phyloP scores from a whole-genome alignment of 768 basidiomycete genomes.

The Cystobasidium ongulense region DNA sequence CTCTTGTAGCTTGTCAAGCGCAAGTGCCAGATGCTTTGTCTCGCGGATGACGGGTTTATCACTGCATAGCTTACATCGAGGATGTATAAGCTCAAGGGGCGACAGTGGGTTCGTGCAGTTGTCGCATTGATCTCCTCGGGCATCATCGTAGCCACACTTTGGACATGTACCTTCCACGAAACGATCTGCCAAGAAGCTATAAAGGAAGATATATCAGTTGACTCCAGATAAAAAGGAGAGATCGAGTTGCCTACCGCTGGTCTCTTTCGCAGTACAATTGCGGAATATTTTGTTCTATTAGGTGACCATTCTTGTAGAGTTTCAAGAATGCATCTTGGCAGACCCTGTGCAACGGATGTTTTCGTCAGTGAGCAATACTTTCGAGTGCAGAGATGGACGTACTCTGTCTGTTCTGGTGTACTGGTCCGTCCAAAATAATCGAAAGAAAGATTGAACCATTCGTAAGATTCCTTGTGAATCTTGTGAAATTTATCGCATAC shows the following conservation, averaged over 20 bases:
- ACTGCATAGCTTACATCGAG: conserved; percentile 82
- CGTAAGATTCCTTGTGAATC: conserved; percentile 83
- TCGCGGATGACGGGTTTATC: conserved; percentile 64
- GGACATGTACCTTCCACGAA: conserved; percentile 98
- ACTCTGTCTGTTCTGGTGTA: conserved; percentile 81
- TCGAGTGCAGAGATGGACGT: conserved; percentile 37
- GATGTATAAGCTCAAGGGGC: conserved; percentile 83
- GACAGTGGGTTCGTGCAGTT: conserved; percentile 83
- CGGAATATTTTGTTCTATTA: conserved; percentile 75
- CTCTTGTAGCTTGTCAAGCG: conserved; percentile 72
- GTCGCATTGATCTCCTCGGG: conserved; percentile 97
- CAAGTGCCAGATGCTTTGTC: conserved; percentile 88
- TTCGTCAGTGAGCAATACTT: neutral
- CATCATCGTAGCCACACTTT: conserved; percentile 82
- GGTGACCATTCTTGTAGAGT: conserved; percentile 64
- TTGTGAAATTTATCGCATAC: conserved; percentile 84
- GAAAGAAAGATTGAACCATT: conserved; percentile 97
- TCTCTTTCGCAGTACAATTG: conserved; percentile 83
- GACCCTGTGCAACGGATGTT: conserved; percentile 55
- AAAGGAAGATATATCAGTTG: neutral
- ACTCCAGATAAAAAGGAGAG: conserved; percentile 7
- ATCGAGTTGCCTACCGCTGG: conserved; percentile 14
- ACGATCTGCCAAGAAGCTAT: conserved; percentile 86
- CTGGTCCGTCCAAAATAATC: conserved; percentile 96
- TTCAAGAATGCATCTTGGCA: conserved; percentile 81